Evolutionary conservation across 345 rosid species (phyloP).

Genomic region (Moringa oleifera): DNA sequence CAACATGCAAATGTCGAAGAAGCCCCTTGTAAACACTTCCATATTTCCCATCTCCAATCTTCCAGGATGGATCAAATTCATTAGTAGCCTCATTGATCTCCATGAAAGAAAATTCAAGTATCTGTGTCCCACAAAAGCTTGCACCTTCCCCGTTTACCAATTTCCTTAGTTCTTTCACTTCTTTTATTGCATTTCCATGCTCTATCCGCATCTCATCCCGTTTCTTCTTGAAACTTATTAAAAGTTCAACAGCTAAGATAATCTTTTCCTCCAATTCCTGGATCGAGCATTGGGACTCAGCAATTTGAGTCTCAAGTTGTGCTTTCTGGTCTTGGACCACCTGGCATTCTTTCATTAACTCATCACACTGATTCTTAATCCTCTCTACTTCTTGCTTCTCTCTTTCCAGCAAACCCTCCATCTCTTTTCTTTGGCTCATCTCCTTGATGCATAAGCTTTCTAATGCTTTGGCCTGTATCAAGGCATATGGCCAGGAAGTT

Average conservation of each 20-base stretch:
- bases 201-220: conserved; percentile 64
- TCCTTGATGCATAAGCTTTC: conserved; percentile 60
- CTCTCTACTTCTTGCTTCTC: conserved; percentile 45
- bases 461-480: conserved; percentile 57
- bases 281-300: conserved; percentile 33
- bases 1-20: conserved; percentile 63
- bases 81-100: conserved; percentile 79
- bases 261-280: conserved; percentile 79
- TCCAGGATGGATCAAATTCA: conserved; percentile 66
- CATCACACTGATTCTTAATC: conserved; percentile 37
- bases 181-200: conserved; percentile 42
- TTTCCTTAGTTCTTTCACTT: conserved; percentile 36
- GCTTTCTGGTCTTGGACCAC: conserved; percentile 45
- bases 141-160: conserved; percentile 29
- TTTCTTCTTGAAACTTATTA: conserved; percentile 59
- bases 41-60: conserved; percentile 76
- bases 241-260: conserved; percentile 69
- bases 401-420: conserved; percentile 48
- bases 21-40: conserved; percentile 77
- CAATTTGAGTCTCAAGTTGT: conserved; percentile 41
- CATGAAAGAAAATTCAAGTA: conserved; percentile 70
- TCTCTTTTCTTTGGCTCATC: conserved; percentile 50
- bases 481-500: conserved; percentile 6
- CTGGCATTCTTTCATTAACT: conserved; percentile 42
- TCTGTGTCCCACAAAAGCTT: conserved; percentile 42